phyloP scores from a whole-genome alignment of 129 eudicot species.

The Glebionis coronaria region DNA sequence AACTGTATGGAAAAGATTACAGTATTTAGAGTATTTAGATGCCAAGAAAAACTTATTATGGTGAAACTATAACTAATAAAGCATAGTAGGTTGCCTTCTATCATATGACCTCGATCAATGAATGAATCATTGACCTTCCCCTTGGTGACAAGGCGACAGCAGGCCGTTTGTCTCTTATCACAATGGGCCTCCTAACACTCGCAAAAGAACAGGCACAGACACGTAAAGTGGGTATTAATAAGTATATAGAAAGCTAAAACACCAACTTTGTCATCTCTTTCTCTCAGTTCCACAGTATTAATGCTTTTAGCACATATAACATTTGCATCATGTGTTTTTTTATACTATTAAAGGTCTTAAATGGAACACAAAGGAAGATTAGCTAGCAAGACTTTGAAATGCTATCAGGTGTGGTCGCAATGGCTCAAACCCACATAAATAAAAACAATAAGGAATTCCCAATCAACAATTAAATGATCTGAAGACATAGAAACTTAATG shows the following conservation, averaged over 20 bases:
- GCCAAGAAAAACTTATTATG: background rate
- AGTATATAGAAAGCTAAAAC: background rate
- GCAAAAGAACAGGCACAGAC: slow-evolving; percentile 11
- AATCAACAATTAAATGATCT: too few species aligned
- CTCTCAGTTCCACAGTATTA: slow-evolving; percentile 78
- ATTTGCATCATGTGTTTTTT: slow-evolving; percentile 90
- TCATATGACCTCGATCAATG: slow-evolving; percentile 75
- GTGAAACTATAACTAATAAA: background rate
- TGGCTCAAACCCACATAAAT: too few species aligned
- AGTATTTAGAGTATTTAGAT: background rate
- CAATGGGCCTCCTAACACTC: slow-evolving; percentile 57
- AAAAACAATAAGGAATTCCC: too few species aligned
- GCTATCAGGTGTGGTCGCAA: too few species aligned
- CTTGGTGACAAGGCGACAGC: slow-evolving; percentile 63
- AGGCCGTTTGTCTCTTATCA: slow-evolving; percentile 53
- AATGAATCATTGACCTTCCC: slow-evolving; percentile 56
- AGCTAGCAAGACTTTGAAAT: too few species aligned
- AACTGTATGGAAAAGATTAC: slow-evolving; percentile 35
- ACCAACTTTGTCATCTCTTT: slow-evolving; percentile 71
- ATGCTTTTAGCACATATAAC: slow-evolving; percentile 86
- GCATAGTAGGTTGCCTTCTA: slow-evolving; percentile 83
- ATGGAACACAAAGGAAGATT: too few species aligned
- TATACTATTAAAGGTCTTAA: too few species aligned
- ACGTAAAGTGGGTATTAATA: background rate
- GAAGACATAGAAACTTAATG: too few species aligned